Conservation (phyloP, 768 basidiomycete species). For the Leccinum pellstonianum region DNA sequence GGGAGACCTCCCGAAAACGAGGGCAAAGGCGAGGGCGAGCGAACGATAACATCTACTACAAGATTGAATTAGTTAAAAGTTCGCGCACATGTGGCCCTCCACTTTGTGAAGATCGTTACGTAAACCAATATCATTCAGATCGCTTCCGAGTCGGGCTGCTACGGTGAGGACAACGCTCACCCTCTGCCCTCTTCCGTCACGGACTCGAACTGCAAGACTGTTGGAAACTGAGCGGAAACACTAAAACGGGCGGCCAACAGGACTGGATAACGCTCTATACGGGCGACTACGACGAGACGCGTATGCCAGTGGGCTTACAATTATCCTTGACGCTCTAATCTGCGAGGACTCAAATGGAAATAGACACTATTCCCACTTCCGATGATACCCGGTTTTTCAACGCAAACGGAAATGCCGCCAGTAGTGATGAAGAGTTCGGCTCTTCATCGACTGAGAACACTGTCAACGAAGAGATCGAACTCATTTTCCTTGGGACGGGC, state of each 20-base stretch:
- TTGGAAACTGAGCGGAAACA: background rate
- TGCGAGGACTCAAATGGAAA: background rate
- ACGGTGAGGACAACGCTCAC: background rate
- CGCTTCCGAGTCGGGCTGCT: too few relatives aligned
- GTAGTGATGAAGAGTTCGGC: background rate
- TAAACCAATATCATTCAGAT: background rate
- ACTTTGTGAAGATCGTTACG: background rate
- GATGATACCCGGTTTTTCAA: background rate
- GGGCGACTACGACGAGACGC: background rate
- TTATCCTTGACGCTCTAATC: background rate
- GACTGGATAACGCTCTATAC: background rate
- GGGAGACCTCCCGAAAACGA: too few relatives aligned
- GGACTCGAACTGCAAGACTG: background rate
- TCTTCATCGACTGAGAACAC: background rate
- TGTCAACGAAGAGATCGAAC: constrained; percentile 41
- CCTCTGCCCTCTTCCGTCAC: background rate
- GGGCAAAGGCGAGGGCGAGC: too few relatives aligned
- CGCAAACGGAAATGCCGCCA: background rate
- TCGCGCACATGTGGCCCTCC: too few relatives aligned
- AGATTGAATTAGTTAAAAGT: too few relatives aligned
- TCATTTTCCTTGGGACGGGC: constrained; percentile 84
- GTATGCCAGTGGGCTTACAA: background rate
- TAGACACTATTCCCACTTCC: constrained; percentile 2
- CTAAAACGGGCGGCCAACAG: background rate
- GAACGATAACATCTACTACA: too few relatives aligned